Evolutionary conservation across 108 stramenopile genomes (phyloP).

Genomic region (Chaetoceros tenuissimus): DNA sequence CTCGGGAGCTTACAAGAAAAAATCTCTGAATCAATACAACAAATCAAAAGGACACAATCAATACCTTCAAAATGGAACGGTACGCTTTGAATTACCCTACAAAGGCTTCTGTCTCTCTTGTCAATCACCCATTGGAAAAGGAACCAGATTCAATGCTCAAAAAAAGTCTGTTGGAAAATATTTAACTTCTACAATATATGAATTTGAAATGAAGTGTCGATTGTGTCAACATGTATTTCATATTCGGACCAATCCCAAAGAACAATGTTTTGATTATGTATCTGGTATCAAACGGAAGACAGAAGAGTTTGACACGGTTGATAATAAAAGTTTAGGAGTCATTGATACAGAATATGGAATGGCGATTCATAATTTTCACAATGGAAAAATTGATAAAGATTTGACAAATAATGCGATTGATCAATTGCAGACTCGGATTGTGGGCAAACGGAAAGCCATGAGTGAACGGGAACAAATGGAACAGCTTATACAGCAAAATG

Average conservation of each 20-base stretch:
- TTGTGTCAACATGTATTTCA: conserved; percentile 54
- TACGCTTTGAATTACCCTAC: conserved; percentile 92
- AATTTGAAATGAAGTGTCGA: conserved; percentile 90
- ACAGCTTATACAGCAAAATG: conserved; percentile 33
- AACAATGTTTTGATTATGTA: conserved; percentile 65
- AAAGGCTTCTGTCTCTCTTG: conserved; percentile 82
- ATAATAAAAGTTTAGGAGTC: conserved; percentile 31
- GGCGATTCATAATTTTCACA: conserved; percentile 22
- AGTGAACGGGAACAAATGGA: conserved; percentile 53
- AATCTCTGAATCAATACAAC: conserved; percentile 48
- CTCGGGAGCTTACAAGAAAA: conserved; percentile 60
- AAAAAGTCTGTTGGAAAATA: conserved; percentile 78
- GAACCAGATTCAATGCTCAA: conserved; percentile 92
- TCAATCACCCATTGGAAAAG: conserved; percentile 54
- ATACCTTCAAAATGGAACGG: conserved; percentile 73
- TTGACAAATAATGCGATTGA: conserved; percentile 13
- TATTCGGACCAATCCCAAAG: conserved; percentile 75
- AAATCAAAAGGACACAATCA: conserved; percentile 75
- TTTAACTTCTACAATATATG: conserved; percentile 81
- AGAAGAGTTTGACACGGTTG: conserved; percentile 39
- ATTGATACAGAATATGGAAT: conserved; percentile 29
- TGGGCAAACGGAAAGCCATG: conserved; percentile 28
- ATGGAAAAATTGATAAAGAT: conserved; percentile 11
- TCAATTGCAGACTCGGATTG: conserved; percentile 30
- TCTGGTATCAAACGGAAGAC: conserved; percentile 65